Base-by-base conservation (phyloP, 768 basidiomycete species). In the Saitozyma podzolica region DNA sequence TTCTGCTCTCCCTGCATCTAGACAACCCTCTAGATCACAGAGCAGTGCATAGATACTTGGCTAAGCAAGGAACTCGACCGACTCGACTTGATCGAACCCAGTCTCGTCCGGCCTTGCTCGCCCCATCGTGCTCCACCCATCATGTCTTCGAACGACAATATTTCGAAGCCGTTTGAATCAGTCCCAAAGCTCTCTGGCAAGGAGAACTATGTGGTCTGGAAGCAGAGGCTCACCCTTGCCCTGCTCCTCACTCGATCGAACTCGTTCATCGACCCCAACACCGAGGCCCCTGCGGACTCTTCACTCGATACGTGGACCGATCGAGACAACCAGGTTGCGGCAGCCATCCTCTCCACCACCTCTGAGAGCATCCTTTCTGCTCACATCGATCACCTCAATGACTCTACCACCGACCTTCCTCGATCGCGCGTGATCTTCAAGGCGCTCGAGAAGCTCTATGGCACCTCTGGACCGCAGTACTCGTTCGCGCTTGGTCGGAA, bases 381-480 rank as follows among this genome's bases (percentile, higher is more conserved):
- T n/a, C 56, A 57, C 45, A 57, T 57, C 8, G 14, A 48, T 17
- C 56, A 43, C 19, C 56, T 57, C 9, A 48, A 29, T 57, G 56
- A 57, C 20, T 17, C 56, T 47, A 19, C 20, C 14, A 14, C 19
- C 19, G 47, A 29, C 2, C 29, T 48, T 17, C 56, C 56, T 57
- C 56, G 56, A 39, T 57, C 56, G 39, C 20, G 16, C 40, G 45
- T 42, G 45, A 48, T 57, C 19, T 57, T 42, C 45, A n/a, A 40
- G n/a, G 56, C 40, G 45, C 45, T 57, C 19, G 43, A n/a, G n/a
- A 29, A n/a, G 45, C 41, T 57, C 56, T 57, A 57, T 57, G 56
- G 56, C 17, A 57, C 56, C 40, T 57, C 56, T n/a, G 56, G 56
- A 29, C 40, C 56, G 14, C 56, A 57, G 45, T 57, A 57, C 56